phyloP scores from a whole-genome alignment of 2,329 filamentous ascomycete genomes.

The Diaporthe humulicola region DNA sequence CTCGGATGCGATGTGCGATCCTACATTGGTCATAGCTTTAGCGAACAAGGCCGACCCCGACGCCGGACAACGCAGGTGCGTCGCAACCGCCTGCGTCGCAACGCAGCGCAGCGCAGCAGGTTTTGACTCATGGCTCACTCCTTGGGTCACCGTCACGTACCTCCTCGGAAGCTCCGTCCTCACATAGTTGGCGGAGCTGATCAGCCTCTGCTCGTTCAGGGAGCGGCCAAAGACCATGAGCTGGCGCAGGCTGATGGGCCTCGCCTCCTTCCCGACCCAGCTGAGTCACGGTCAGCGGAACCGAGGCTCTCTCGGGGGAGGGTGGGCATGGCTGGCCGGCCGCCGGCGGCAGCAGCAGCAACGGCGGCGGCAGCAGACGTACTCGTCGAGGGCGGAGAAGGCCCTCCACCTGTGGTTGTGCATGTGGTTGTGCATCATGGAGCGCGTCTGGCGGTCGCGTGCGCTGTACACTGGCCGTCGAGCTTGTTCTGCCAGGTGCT shows the following conservation, averaged over 20 bases:
- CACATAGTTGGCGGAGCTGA: conserved; percentile 98
- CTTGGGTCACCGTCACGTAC: conserved; percentile 56
- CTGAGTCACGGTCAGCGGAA: conserved; percentile 58
- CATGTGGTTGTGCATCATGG: conserved; percentile 51
- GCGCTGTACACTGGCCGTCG: conserved; percentile 11
- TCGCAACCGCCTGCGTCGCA: background rate
- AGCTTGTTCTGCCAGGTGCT: conserved; percentile 29
- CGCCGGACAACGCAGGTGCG: background rate
- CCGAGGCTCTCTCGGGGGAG: conserved; percentile 28
- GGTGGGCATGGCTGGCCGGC: conserved; percentile 32
- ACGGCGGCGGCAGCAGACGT: conserved; percentile 47
- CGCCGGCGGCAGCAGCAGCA: conserved; percentile 9
- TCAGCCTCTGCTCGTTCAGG: conserved; percentile 87
- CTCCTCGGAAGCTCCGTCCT: conserved; percentile 92
- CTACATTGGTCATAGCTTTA: conserved; percentile 56
- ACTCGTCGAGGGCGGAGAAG: conserved; percentile 75
- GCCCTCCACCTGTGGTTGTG: conserved; percentile 69
- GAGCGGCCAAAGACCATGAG: conserved; percentile 97
- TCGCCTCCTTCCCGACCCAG: conserved; percentile 92
- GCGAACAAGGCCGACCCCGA: background rate
- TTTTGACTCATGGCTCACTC: background rate
- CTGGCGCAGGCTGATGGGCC: conserved; percentile 96
- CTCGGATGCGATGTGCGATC: conserved; percentile 92
- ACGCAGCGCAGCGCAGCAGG: background rate
- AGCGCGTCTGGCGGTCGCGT: conserved; percentile 36